Evolutionary conservation across 805 yeast genomes (phyloP).

Genomic region (Pichia eremophila): DNA sequence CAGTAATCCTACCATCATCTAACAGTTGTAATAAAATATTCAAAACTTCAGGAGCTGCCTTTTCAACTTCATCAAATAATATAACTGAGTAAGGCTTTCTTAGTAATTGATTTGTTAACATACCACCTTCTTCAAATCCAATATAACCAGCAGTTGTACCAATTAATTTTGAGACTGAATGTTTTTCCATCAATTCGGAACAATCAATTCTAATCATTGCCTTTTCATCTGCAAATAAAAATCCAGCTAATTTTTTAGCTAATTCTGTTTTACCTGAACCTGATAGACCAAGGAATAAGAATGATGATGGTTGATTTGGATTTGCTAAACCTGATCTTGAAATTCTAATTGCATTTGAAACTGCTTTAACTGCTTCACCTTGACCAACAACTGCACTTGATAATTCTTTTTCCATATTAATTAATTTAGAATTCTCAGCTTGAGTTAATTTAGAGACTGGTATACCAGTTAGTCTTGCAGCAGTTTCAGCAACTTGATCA

Average conservation of each 20-base stretch:
- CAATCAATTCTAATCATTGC: slow-evolving; percentile 98
- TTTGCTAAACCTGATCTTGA: slow-evolving; percentile 91
- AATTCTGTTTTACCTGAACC: slow-evolving; percentile 98
- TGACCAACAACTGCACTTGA: slow-evolving; percentile 88
- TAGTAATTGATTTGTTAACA: slow-evolving; percentile 83
- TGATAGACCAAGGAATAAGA: slow-evolving; percentile 86
- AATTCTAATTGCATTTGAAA: slow-evolving; percentile 87
- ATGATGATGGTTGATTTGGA: slow-evolving; percentile 94
- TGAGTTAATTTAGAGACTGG: slow-evolving; percentile 92
- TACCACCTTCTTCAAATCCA: slow-evolving; percentile 97
- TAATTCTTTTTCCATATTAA: slow-evolving; percentile 86
- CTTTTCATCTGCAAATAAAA: slow-evolving; percentile 89
- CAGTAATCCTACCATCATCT: slow-evolving; percentile 94
- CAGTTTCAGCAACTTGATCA: slow-evolving; percentile 76
- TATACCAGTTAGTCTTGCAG: slow-evolving; percentile 92
- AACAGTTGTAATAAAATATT: slow-evolving; percentile 85
- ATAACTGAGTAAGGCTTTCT: slow-evolving; percentile 95
- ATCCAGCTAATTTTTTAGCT: slow-evolving; percentile 94
- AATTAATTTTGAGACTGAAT: slow-evolving; percentile 86
- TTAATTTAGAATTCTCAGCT: slow-evolving; percentile 88
- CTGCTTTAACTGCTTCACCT: slow-evolving; percentile 91
- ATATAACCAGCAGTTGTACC: slow-evolving; percentile 98
- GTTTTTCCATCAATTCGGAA: slow-evolving; percentile 90
- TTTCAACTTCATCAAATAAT: slow-evolving; percentile 94
- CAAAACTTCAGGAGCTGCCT: slow-evolving; percentile 96